Conservation (phyloP, 805 yeast species). For the Pichia membranifaciens region DNA sequence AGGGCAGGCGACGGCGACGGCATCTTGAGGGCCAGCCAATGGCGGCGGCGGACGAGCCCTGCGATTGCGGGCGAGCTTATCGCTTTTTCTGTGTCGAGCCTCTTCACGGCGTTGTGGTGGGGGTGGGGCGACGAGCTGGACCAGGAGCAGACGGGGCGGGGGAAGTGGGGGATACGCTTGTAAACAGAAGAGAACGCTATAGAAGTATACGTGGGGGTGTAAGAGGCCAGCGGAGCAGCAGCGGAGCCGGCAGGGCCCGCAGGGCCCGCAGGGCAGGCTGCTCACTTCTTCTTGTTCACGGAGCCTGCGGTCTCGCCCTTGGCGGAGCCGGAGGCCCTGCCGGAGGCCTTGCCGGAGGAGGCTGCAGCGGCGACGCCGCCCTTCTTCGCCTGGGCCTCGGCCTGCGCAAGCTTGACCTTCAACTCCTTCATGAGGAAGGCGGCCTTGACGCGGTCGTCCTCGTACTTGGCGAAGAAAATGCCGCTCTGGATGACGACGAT, state of each 20-base stretch:
- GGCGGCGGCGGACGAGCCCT: too few relatives aligned
- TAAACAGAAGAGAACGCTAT: not conserved
- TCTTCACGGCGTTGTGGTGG: too few relatives aligned
- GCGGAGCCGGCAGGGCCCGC: too few relatives aligned
- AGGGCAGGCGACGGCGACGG: too few relatives aligned
- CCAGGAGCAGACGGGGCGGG: too few relatives aligned
- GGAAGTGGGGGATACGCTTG: too few relatives aligned
- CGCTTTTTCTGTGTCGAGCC: too few relatives aligned
- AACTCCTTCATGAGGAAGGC: slow-evolving; percentile 25
- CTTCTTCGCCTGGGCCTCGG: slow-evolving; percentile 3
- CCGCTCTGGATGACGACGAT: slow-evolving; percentile 84
- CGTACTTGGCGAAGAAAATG: slow-evolving; percentile 64
- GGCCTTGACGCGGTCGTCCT: slow-evolving; percentile 24
- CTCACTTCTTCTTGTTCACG: not conserved
- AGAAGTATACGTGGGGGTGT: not conserved
- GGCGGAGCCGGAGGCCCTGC: slow-evolving; percentile 3
- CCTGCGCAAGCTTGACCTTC: slow-evolving; percentile 16
- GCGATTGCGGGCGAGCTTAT: too few relatives aligned
- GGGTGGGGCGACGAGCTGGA: too few relatives aligned
- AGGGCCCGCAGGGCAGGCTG: too few relatives aligned
- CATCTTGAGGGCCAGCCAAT: too few relatives aligned
- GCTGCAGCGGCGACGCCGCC: not conserved
- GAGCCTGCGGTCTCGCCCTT: slow-evolving; percentile 16
- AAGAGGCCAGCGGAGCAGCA: too few relatives aligned
- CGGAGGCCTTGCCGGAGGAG: not conserved